These are phyloP conservation scores for Bruguiera sexangula DNA, from an alignment of 345 rosid species.

Conservation along the genomic window DNA sequence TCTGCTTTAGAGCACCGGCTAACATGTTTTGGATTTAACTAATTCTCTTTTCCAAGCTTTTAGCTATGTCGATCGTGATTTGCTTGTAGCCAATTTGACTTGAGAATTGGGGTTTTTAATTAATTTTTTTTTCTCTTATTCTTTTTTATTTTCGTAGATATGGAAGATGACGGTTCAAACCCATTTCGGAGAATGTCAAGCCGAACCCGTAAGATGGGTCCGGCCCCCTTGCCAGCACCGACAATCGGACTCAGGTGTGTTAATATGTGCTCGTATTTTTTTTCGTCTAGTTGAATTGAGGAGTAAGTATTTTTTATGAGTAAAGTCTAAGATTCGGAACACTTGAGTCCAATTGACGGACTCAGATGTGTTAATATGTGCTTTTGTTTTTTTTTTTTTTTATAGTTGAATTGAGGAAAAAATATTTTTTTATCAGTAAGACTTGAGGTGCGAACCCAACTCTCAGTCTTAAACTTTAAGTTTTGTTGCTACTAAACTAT, in stretches of 20 bases:
- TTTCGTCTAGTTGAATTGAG: no score
- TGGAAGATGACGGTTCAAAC: slow-evolving; percentile 73
- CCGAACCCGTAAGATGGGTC: slow-evolving; percentile 82
- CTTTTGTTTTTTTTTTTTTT: neutral
- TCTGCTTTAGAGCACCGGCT: no score
- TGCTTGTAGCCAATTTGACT: neutral
- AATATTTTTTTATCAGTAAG: no score
- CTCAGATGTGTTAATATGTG: slow-evolving; percentile 47
- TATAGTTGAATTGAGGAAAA: no score
- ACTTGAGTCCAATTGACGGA: slow-evolving; percentile 27
- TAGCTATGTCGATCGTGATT: no score
- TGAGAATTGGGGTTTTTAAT: neutral
- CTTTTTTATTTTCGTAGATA: slow-evolving; percentile 16
- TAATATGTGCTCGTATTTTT: neutral
- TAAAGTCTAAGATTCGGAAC: no score
- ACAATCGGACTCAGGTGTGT: slow-evolving; percentile 82
- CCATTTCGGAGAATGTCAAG: slow-evolving; percentile 63
- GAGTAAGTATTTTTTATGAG: no score
- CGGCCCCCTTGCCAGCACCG: slow-evolving; percentile 84
- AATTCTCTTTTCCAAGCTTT: no score
- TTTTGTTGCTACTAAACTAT: no score
- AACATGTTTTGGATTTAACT: no score
- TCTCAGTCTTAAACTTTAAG: no score
- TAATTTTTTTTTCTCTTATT: neutral
- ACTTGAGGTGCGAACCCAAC: no score